phyloP scores from a whole-genome alignment of 1,139 yeast genomes.

The Blastobotrys buckinghamii region DNA sequence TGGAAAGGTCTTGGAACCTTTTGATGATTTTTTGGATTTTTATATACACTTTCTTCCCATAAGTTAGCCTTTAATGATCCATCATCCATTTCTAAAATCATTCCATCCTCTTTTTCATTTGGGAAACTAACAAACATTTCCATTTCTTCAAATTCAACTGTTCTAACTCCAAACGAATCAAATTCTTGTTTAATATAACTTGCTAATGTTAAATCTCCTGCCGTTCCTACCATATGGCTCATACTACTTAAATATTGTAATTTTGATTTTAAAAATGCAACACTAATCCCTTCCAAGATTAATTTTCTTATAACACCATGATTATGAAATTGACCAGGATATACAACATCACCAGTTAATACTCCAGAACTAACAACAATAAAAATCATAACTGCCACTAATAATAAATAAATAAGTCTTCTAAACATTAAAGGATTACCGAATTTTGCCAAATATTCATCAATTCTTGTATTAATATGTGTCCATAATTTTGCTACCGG shows the following conservation, averaged over 20 bases:
- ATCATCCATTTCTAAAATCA: slow-evolving; percentile 21
- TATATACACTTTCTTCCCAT: slow-evolving; percentile 25
- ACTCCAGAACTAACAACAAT: slow-evolving; percentile 52
- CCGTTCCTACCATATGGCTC: slow-evolving; percentile 86
- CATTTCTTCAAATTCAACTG: slow-evolving; percentile 45
- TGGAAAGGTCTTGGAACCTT: slow-evolving; percentile 46
- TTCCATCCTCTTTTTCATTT: slow-evolving; percentile 26
- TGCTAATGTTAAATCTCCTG: slow-evolving; percentile 71
- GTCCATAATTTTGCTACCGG: slow-evolving; percentile 61
- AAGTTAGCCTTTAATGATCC: slow-evolving; percentile 26
- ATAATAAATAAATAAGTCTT: slow-evolving; percentile 62
- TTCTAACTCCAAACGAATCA: slow-evolving; percentile 47
- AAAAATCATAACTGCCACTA: slow-evolving; percentile 54
- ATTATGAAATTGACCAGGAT: slow-evolving; percentile 51
- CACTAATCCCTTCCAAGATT: slow-evolving; percentile 47
- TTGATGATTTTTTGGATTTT: slow-evolving; percentile 22
- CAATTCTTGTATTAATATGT: slow-evolving; percentile 44
- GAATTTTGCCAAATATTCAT: slow-evolving; percentile 50
- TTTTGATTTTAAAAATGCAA: slow-evolving; percentile 57
- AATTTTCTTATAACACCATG: slow-evolving; percentile 45
- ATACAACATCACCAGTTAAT: slow-evolving; percentile 30
- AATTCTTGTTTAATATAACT: slow-evolving; percentile 57
- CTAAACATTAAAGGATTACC: slow-evolving; percentile 87
- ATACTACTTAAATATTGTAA: slow-evolving; percentile 72
- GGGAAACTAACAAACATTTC: slow-evolving; percentile 59